Evolutionary conservation across 305 asterid species (phyloP), one percentile per base, ranked within the genome.

Genomic region (Fraxinus paxiana): DNA sequence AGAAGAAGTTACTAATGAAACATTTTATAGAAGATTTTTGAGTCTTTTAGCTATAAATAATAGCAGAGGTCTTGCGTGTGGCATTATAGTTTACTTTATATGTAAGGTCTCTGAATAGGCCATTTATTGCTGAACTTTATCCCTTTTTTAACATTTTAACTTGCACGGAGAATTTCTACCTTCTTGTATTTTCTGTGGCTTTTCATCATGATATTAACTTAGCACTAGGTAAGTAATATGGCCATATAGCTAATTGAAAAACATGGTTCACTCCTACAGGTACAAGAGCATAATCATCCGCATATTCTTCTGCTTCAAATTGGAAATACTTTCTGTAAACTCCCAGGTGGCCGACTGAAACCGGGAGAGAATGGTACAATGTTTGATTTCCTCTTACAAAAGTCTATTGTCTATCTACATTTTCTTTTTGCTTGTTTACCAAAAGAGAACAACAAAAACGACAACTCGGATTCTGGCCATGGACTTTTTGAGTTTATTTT

Each of bases 231-330:
- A 59, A 31, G 17, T 48, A 35, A n/a, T 81, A 31, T 61, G 35
- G 30, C 35, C 78, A 24, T 37, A 56, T 81, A 61, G 77, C 72
- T 79, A 72, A 82, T 76, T 34, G 0, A 54, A 38, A 13, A 78
- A 76, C 59, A 56, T 74, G 54, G 33, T 78, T 75, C 37, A 35
- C n/a, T 22, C n/a, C 33, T 61, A 77, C 90, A 96, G 99, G 98
- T 96, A 13, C 99, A 96, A 81, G 99, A 96, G 88, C 99, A 96
- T 80, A 96, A 94, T 83, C 98, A 94, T 85, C 99, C 99, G 28
- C 99, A 95, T 81, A 92, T 95, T 83, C 97, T 95, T 79, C 98
- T 95, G 48, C 84, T 95, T 91, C 98, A 95, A 94, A 95, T 95
- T 77, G 99, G 98, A 46, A 94, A 95, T 80, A 95, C 99, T 12